Base-by-base conservation (phyloP, 495 filamentous ascomycete species). In the Penicillium paradoxum region DNA sequence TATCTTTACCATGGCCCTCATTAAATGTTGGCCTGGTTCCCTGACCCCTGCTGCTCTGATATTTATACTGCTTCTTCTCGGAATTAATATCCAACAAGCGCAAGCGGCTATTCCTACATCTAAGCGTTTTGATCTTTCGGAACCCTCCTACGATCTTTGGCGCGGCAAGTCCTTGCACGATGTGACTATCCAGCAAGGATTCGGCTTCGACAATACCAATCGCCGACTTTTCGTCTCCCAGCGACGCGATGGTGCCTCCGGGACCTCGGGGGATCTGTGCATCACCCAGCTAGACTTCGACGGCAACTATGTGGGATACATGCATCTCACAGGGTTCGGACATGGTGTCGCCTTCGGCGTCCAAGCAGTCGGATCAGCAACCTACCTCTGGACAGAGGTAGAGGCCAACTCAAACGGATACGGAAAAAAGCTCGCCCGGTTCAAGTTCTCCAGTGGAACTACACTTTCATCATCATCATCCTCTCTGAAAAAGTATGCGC, bases 161-260 rank as follows among this genome's bases (percentile, higher is more conserved):
- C 54, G 58, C 37, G 46, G 44, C 49, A 56, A 56, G 34, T 18
- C 33, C 7, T 41, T 56, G 4, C 49, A 55, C 17, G 59, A 53
- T 27, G 45, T n/a, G 14, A 63, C 56, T 0, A 53, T 63, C 3
- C 59, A 63, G 27, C 59, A 59, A 48, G 54, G 56, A 0, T 63
- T 63, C 29, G 54, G 56, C 17, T 63, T 63, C 36, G 59, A 63
- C 49, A 59, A 63, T 15, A 46, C 43, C 41, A 63, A 63, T 44
- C 52, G 56, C 18, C 53, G 59, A 9, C 49, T 59, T 2, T 63
- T 63, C 32, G 49, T 63, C 24, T 21, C 56, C 2, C 56, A 59
- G 15, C 52, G 56, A 15, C 36, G 45, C 3, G 49, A 59, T 33
- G 50, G 49, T 1, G 46, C 56, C 13, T 49, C 48, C 3, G 34